Evolutionary conservation across 2,329 filamentous ascomycete species (phyloP).

Genomic region (Xylaria sp.): DNA sequence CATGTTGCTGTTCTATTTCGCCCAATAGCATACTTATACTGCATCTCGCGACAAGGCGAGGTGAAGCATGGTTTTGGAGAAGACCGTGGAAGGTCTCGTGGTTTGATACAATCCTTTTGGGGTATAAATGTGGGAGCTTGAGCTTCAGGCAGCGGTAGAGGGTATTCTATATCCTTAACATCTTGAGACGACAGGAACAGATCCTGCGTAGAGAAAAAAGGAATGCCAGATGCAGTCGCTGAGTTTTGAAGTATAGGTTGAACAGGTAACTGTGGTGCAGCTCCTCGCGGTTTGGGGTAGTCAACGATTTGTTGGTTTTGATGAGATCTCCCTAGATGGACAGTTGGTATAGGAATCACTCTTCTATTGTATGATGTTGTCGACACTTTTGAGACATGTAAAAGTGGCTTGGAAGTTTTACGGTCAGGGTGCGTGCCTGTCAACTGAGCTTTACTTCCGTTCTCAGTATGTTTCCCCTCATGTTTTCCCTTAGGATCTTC

Average conservation of each 20-base stretch:
- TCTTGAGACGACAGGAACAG: constrained; percentile 59
- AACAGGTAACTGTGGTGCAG: background rate
- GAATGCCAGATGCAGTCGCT: constrained; percentile 40
- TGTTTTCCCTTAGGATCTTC: constrained; percentile 51
- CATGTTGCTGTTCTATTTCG: constrained; percentile 48
- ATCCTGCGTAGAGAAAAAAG: constrained; percentile 59
- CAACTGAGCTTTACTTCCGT: background rate
- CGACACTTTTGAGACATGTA: background rate
- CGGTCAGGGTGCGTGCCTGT: background rate
- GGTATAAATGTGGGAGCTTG: background rate
- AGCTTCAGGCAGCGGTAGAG: constrained; percentile 34
- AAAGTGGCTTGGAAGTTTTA: background rate
- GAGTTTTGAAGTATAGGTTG: constrained; percentile 17
- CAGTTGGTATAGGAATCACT: background rate
- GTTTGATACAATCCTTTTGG: constrained; percentile 1
- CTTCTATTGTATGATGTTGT: constrained; percentile 4
- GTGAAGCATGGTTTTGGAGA: constrained; percentile 51
- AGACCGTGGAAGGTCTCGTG: constrained; percentile 17
- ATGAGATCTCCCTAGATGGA: background rate
- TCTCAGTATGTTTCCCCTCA: background rate
- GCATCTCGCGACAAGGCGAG: constrained; percentile 45
- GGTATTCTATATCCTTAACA: constrained; percentile 53
- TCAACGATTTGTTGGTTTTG: constrained; percentile 7
- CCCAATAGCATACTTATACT: constrained; percentile 47
- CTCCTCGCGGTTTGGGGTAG: constrained; percentile 4